Evolutionary conservation across 164 flowering plant genomes (phyloP).

Genomic region (Santalum album): DNA sequence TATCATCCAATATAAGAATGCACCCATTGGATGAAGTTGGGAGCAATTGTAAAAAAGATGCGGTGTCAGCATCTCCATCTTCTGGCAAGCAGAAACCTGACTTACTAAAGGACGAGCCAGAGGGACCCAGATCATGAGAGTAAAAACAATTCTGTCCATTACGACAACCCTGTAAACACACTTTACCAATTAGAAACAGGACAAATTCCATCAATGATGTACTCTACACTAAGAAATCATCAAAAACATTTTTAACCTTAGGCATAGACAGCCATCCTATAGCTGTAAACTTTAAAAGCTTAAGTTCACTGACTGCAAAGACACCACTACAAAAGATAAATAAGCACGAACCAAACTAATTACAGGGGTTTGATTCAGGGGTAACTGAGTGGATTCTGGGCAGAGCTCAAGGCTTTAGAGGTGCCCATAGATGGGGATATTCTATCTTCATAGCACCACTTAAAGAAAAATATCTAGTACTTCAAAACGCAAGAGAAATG

Average conservation of each 20-base stretch:
- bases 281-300: no score
- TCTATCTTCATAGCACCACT: no score
- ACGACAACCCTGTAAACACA: slow-evolving; percentile 75
- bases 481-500: not conserved
- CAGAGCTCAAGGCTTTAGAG: no score
- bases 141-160: slow-evolving; percentile 69
- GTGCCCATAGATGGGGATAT: no score
- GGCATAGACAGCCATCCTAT: no score
- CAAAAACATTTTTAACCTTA: no score
- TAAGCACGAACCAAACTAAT: no score
- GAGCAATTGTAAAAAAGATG: slow-evolving; percentile 34
- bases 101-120: slow-evolving; percentile 15
- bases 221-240: no score
- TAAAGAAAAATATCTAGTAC: not conserved
- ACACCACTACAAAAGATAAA: no score
- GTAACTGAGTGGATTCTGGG: no score
- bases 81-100: slow-evolving; percentile 45
- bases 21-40: slow-evolving; percentile 41
- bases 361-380: no score
- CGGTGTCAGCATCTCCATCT: slow-evolving; percentile 31
- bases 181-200: slow-evolving; percentile 8
- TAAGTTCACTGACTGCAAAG: no score
- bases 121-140: slow-evolving; percentile 47
- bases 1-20: slow-evolving; percentile 67
- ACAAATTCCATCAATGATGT: not conserved